phyloP scores from a whole-genome alignment of 768 basidiomycete species.

The Amanita subjunquillea region DNA sequence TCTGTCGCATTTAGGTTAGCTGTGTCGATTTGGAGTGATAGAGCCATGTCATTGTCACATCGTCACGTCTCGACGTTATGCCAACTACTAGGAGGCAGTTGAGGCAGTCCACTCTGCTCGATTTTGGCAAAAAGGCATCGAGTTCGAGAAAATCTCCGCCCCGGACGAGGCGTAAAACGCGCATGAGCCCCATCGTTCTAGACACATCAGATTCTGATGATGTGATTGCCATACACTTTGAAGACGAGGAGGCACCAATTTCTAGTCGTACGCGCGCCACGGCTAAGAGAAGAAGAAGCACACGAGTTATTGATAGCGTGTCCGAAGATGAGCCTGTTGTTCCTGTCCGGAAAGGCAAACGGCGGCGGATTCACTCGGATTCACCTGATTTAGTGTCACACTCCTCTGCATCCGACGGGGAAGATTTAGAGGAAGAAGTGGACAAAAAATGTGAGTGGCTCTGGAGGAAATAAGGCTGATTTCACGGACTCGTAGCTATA shows the following conservation, averaged over 20 bases:
- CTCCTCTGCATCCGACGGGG: constrained; percentile 20
- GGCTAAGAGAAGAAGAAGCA: background rate
- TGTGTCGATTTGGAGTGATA: constrained; percentile 1
- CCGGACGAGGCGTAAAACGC: background rate
- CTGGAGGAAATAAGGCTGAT: background rate
- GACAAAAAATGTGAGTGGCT: constrained; percentile 44
- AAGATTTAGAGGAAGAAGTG: constrained; percentile 32
- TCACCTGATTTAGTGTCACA: constrained; percentile 12
- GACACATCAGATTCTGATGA: constrained; percentile 1
- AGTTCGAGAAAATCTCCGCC: background rate
- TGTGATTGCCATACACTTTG: background rate
- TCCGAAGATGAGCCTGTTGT: background rate
- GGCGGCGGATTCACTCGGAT: constrained; percentile 10
- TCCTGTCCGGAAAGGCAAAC: constrained; percentile 24
- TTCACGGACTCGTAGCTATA: constrained; percentile 32
- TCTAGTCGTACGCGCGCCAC: background rate
- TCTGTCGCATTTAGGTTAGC: constrained; percentile 8
- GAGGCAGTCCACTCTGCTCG: constrained; percentile 35
- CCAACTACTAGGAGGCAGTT: constrained; percentile 11
- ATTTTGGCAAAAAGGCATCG: constrained; percentile 8
- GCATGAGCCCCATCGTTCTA: no score
- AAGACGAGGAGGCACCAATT: background rate
- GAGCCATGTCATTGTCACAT: background rate
- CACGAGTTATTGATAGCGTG: background rate
- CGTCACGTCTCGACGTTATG: background rate